These are phyloP conservation scores for Lentinula edodes DNA, from an alignment of 768 basidiomycete species.

Conservation along the genomic window DNA sequence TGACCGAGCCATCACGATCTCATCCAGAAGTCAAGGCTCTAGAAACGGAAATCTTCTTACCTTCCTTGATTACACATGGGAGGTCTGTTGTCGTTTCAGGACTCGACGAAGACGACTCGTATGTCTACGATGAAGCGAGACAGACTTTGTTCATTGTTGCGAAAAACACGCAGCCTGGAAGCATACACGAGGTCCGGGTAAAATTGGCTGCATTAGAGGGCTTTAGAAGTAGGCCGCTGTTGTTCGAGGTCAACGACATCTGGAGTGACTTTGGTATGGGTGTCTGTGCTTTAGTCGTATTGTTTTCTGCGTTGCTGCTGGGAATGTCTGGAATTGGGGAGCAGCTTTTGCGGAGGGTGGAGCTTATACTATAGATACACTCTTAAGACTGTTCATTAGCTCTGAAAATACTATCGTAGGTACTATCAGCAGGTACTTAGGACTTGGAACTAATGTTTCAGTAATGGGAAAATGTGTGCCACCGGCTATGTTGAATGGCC, in stretches of 20 bases:
- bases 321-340: neutral
- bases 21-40: conserved; percentile 38
- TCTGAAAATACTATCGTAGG: no score
- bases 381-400: no score
- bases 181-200: conserved; percentile 46
- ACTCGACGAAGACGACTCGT: conserved; percentile 43
- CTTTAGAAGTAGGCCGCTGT: conserved; percentile 22
- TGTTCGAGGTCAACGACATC: conserved; percentile 57
- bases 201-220: conserved; percentile 43
- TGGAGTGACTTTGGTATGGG: conserved; percentile 46
- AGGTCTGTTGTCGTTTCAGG: conserved; percentile 56
- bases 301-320: neutral
- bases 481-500: neutral
- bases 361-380: neutral
- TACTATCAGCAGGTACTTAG: no score
- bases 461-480: neutral
- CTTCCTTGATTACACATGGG: conserved; percentile 52
- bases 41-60: conserved; percentile 83
- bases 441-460: no score
- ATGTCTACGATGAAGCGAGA: conserved; percentile 52
- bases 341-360: neutral
- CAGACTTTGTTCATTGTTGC: conserved; percentile 75
- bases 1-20: conserved; percentile 32
- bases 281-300: neutral
- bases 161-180: conserved; percentile 35